These are phyloP conservation scores for Punctularia strigosozonata DNA, from an alignment of 768 basidiomycete genomes.

Conservation along the genomic window DNA sequence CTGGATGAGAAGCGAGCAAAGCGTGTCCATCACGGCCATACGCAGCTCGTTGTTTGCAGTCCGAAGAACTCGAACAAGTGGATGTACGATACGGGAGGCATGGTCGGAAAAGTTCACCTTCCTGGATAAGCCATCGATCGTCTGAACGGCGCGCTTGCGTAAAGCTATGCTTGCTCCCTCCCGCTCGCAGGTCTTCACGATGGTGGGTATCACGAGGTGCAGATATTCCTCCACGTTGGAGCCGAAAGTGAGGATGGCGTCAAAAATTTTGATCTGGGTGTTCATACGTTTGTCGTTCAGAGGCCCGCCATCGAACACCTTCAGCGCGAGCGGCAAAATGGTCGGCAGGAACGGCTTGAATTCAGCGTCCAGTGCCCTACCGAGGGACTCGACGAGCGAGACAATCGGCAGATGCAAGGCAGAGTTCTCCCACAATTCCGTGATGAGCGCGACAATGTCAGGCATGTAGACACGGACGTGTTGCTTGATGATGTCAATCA, in stretches of 20 bases:
- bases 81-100: constrained; percentile 93
- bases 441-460: constrained; percentile 75
- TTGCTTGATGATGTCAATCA: constrained; percentile 94
- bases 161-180: constrained; percentile 60
- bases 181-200: constrained; percentile 84
- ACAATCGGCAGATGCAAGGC: constrained; percentile 86
- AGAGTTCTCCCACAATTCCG: constrained; percentile 82
- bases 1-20: constrained; percentile 87
- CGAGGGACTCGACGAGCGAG: constrained; percentile 83
- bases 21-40: constrained; percentile 80
- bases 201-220: constrained; percentile 91
- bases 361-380: constrained; percentile 89
- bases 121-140: constrained; percentile 80
- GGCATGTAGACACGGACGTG: constrained; percentile 89
- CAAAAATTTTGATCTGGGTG: constrained; percentile 85
- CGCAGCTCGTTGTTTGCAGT: constrained; percentile 67
- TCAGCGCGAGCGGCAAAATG: constrained; percentile 79
- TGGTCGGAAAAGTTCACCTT: constrained; percentile 97
- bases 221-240: constrained; percentile 96
- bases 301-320: constrained; percentile 88
- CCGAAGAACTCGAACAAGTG: constrained; percentile 79
- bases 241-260: constrained; percentile 91
- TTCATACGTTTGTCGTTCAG: constrained; percentile 63
- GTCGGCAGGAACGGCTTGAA: constrained; percentile 93
- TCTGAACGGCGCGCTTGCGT: constrained; percentile 82